These are phyloP conservation scores for Spirogloea muscicola DNA, from an alignment of 139 green algal species.

Conservation along the genomic window DNA sequence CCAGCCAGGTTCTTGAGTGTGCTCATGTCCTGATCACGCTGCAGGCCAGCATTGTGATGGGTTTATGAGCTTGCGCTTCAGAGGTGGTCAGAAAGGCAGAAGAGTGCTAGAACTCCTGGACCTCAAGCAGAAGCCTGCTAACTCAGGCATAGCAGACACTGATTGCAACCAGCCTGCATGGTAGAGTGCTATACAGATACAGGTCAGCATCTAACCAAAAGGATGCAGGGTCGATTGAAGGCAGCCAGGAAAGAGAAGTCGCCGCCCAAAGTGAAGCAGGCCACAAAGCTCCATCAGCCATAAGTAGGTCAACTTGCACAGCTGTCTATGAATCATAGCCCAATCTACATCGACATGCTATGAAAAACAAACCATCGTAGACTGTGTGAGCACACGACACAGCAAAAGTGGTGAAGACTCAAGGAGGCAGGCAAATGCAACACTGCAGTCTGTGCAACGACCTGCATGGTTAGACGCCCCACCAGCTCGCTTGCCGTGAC, in stretches of 20 bases:
- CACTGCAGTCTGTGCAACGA: too few relatives aligned
- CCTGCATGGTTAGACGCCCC: constrained; percentile 25
- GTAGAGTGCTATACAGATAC: too few relatives aligned
- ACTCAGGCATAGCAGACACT: background rate
- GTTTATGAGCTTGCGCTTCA: background rate
- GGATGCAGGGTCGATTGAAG: too few relatives aligned
- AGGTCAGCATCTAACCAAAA: too few relatives aligned
- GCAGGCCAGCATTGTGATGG: background rate
- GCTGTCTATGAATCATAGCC: background rate
- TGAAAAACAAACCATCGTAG: background rate
- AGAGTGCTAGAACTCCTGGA: background rate
- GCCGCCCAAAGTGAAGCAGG: too few relatives aligned
- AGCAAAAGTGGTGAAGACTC: background rate
- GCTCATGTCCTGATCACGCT: background rate
- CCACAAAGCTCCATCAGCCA: too few relatives aligned
- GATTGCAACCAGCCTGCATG: background rate
- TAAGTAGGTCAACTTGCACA: background rate
- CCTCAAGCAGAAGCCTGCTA: background rate
- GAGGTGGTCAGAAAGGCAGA: background rate
- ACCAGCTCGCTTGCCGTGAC: constrained; percentile 26
- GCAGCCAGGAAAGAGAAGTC: too few relatives aligned
- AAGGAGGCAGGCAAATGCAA: too few relatives aligned
- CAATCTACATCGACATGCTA: background rate
- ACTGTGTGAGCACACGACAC: background rate
- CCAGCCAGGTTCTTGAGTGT: constrained; percentile 19